These are phyloP conservation scores for Zea mays DNA, from an alignment of 176 grass and related monocot species.

Conservation along the genomic window DNA sequence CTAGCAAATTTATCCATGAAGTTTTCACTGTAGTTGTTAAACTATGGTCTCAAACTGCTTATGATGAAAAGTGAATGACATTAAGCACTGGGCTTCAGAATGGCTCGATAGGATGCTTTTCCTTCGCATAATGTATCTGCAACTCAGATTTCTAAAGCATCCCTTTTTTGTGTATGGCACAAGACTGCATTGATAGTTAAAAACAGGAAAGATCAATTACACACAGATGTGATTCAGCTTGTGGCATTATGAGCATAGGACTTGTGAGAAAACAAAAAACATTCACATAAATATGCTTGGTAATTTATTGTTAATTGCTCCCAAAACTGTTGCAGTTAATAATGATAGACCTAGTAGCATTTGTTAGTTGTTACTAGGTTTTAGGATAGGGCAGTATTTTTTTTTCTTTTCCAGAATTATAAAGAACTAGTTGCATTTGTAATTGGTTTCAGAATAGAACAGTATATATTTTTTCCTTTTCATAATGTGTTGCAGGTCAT, in stretches of 20 bases:
- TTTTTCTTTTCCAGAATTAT: background rate
- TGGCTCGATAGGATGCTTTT: background rate
- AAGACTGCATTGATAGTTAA: background rate
- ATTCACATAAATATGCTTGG: background rate
- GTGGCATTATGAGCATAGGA: no score
- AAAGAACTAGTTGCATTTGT: background rate
- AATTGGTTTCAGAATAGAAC: background rate
- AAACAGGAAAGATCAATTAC: background rate
- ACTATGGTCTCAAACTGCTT: background rate
- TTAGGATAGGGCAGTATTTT: background rate
- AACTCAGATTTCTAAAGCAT: background rate
- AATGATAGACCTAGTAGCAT: background rate
- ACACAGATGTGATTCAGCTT: background rate
- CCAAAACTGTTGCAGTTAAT: background rate
- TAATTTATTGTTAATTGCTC: constrained; percentile 2
- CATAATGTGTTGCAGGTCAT: background rate
- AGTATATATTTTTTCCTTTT: background rate
- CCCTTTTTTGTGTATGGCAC: background rate
- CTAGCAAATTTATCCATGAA: background rate
- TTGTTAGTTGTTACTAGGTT: background rate
- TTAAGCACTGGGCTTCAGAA: background rate
- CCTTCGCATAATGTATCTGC: background rate
- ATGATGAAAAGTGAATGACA: background rate
- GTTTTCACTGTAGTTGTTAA: background rate
- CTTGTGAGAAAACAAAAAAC: background rate